Conservation (phyloP, 1,139 yeast genomes). For the Saccharomycopsis phalli region DNA sequence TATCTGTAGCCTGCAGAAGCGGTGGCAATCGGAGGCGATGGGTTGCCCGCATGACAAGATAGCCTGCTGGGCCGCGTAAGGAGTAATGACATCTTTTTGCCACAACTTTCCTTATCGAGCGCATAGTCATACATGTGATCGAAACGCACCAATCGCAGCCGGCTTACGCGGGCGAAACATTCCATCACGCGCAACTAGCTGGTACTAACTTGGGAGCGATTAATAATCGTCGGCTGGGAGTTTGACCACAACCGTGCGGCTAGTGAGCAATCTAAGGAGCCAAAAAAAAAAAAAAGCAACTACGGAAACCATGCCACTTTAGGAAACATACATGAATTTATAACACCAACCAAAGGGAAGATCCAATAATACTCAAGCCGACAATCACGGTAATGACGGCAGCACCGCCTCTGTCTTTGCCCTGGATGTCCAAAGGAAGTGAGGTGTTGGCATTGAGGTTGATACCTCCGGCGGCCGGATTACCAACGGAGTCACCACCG, state of each 20-base stretch:
- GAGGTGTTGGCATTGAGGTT: constrained; percentile 26
- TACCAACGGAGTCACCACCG: constrained; percentile 57
- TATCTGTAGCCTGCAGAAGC: neutral
- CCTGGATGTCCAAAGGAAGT: constrained; percentile 41
- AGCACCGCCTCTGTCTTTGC: constrained; percentile 81
- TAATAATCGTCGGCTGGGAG: no score
- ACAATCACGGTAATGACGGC: constrained; percentile 74
- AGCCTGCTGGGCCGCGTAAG: neutral
- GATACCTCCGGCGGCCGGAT: constrained; percentile 47
- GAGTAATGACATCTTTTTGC: neutral
- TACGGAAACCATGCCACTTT: no score
- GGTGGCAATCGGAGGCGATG: constrained; percentile 2
- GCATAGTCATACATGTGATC: no score
- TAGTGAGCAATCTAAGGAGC: no score
- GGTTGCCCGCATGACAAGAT: neutral
- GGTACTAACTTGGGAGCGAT: no score
- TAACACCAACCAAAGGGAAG: constrained; percentile 66
- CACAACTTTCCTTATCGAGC: constrained; percentile 1
- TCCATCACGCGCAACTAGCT: no score
- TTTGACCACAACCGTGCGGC: no score
- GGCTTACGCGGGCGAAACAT: no score
- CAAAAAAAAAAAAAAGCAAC: no score
- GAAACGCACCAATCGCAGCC: no score
- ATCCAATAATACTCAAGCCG: constrained; percentile 53
- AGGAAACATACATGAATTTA: no score